Conservation (phyloP, 108 stramenopile genomes). For the Nitzschia inconspicua region DNA sequence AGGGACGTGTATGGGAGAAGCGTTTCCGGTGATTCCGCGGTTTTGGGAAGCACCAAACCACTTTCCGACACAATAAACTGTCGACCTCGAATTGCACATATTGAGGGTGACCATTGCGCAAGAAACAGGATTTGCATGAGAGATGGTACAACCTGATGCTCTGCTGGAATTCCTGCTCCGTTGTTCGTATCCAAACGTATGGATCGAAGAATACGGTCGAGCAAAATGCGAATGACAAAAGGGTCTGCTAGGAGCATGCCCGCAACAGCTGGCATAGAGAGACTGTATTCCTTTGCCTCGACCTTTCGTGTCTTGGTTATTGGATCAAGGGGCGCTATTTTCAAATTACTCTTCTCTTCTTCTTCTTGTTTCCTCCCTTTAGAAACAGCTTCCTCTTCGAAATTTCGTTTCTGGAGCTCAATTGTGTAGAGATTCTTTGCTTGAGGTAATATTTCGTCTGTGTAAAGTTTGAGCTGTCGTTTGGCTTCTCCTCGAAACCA, state of each 20-base stretch:
- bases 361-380: conserved; percentile 46
- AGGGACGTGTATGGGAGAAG: conserved; percentile 51
- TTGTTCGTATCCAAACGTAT: conserved; percentile 50
- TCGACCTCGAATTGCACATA: conserved; percentile 72
- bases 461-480: conserved; percentile 72
- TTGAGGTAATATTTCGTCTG: conserved; percentile 64
- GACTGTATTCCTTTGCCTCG: conserved; percentile 34
- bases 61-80: conserved; percentile 57
- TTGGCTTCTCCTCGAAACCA: conserved; percentile 83
- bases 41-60: conserved; percentile 41
- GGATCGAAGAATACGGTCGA: conserved; percentile 64
- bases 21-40: conserved; percentile 27
- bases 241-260: conserved; percentile 83
- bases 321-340: conserved; percentile 32
- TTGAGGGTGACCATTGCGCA: conserved; percentile 65
- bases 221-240: conserved; percentile 72
- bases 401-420: conserved; percentile 61
- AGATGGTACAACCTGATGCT: conserved; percentile 63
- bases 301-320: conserved; percentile 46
- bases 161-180: conserved; percentile 50
- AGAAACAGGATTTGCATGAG: conserved; percentile 78
- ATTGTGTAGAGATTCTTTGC: conserved; percentile 47
- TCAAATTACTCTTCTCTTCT: conserved; percentile 11
- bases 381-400: conserved; percentile 30
- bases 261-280: conserved; percentile 79